These are phyloP conservation scores for Wallemia ichthyophaga DNA, from an alignment of 1,284 basidiomycete genomes.

Conservation along the genomic window DNA sequence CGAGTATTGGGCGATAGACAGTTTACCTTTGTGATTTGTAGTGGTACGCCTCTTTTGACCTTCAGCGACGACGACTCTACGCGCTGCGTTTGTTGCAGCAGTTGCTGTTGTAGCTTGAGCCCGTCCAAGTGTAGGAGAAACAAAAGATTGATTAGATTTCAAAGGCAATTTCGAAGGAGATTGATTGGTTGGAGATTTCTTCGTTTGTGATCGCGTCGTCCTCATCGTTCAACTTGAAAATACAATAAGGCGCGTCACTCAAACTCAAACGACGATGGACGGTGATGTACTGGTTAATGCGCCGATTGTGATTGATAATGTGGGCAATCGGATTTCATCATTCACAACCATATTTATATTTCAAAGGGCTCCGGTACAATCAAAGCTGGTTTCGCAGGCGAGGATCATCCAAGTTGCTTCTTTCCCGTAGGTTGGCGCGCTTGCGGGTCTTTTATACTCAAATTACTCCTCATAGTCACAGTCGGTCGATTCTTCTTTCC, in stretches of 20 bases:
- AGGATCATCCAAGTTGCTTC: slow-evolving; percentile 93
- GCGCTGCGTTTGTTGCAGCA: not conserved
- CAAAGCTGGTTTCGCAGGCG: slow-evolving; percentile 88
- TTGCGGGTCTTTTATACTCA: slow-evolving; percentile 13
- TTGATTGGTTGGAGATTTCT: not conserved
- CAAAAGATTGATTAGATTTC: not conserved
- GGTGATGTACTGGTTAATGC: slow-evolving; percentile 65
- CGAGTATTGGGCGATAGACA: slow-evolving; percentile 1
- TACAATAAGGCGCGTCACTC: not conserved
- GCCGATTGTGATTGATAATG: slow-evolving; percentile 87
- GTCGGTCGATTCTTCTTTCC: not conserved
- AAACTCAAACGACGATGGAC: not conserved
- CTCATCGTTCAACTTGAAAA: not conserved
- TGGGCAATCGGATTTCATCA: too few relatives aligned
- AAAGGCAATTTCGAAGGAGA: not conserved
- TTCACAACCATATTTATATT: too few relatives aligned
- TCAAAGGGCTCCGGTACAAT: slow-evolving; percentile 75
- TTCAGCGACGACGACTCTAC: not conserved
- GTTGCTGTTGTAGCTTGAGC: not conserved
- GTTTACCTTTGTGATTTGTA: not conserved
- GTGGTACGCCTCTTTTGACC: not conserved
- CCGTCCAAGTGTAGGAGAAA: not conserved
- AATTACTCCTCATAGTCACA: not conserved
- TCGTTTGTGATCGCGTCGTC: not conserved
- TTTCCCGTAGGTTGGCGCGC: slow-evolving; percentile 48